Evolutionary conservation across 2,329 filamentous ascomycete genomes (phyloP), one percentile per base, ranked within the genome.

Genomic region (Amauroascus verrucosus): DNA sequence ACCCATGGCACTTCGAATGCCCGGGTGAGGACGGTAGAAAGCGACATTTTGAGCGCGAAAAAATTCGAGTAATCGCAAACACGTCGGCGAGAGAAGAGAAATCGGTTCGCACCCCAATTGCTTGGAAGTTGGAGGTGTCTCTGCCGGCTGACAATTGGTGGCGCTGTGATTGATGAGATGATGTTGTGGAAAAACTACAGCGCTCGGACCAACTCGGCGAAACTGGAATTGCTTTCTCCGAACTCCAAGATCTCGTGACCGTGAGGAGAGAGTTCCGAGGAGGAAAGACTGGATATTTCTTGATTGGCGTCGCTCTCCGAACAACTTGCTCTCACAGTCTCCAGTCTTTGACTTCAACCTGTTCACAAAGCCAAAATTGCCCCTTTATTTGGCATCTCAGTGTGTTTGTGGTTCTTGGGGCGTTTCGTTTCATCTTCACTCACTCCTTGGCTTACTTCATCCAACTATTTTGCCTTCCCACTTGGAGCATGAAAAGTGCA

Each of bases 1-100:
- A 97, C 82, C 87, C 87, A 95, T 63, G 91, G 90, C 67, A 96
- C 81, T 69, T 82, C 90, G 64, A 81, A 85, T 65, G 85, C 81
- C 72, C 88, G 79, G 67, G 77, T 84, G 60, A 81, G 81, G 67
- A 81, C 79, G 70, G 83, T 41, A 32, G 51, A 22, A 26, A 53
- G 32, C 44, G 44, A 38, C 51, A 53, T 53, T 13, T 30, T 33
- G n/a, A 33, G 22, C 2, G 26, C 11, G 24, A 13, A 26, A 14
- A 30, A 53, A 6, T 3, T 33, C 18, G 16, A 16, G 26, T 16
- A 18, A 33, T 43, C 14, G 49, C 43, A 37, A 4, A n/a, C 26
- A 24, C 28, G 41, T 32, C 40, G 22, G 26, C 22, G n/a, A 32
- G 9, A 13, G 28, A 30, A 6, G n/a, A 8, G 11, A 8, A 16